A percentile compares a stretch with the other conserved stretches of the same genome.
These are phyloP conservation scores for Tuber magnatum DNA, from an alignment of 495 filamentous ascomycete genomes.

Conservation along the genomic window DNA sequence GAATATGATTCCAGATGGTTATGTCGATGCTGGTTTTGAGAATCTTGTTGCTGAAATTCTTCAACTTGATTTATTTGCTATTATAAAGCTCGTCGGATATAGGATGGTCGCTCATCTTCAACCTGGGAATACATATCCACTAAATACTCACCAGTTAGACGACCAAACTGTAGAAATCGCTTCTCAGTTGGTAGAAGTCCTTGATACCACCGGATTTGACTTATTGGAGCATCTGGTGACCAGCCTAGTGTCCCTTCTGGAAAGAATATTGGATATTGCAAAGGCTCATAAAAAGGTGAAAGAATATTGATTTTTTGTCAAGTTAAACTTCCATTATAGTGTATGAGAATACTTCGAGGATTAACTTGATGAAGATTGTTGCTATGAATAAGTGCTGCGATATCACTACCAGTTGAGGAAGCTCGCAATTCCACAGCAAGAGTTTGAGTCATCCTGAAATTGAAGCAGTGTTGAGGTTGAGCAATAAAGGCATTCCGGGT, in stretches of 20 bases:
- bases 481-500: slow-evolving; percentile 7
- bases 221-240: no score
- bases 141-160: slow-evolving; percentile 6
- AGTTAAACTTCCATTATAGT: not conserved
- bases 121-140: slow-evolving; percentile 8
- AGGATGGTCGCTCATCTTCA: not conserved
- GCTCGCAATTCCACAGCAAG: not conserved
- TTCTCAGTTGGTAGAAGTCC: slow-evolving; percentile 1
- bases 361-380: slow-evolving; percentile 5
- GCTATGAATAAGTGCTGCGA: slow-evolving; percentile 12
- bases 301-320: slow-evolving; percentile 1
- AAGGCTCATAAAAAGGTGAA: not conserved
- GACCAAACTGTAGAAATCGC: slow-evolving; percentile 3
- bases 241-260: not conserved
- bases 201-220: not conserved
- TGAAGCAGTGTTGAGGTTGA: not conserved
- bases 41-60: no score
- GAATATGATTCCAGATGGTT: no score
- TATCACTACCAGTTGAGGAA: not conserved
- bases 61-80: no score
- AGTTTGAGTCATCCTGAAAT: not conserved
- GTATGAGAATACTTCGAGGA: not conserved
- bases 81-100: no score
- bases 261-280: not conserved
- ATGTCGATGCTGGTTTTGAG: no score